Conservation (phyloP, 257 asterid species). For the Parsonsia alboflavescens region DNA sequence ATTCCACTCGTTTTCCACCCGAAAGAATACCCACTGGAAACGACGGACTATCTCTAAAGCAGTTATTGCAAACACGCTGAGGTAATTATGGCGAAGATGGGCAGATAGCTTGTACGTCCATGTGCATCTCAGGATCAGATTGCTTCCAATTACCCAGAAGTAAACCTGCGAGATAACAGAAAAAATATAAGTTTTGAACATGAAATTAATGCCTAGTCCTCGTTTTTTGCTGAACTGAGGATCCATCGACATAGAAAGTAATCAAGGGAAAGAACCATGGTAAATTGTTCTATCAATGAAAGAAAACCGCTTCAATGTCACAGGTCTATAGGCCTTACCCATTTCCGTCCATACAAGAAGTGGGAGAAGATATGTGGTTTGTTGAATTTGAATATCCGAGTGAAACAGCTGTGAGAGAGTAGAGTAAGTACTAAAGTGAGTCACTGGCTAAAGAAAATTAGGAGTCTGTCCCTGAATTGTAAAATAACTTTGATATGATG, state of each 20-base stretch:
- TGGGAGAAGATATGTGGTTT: constrained; percentile 58
- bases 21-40: constrained; percentile 91
- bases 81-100: constrained; percentile 91
- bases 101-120: constrained; percentile 98
- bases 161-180: constrained; percentile 52
- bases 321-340: constrained; percentile 53
- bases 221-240: background rate
- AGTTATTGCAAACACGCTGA: constrained; percentile 62
- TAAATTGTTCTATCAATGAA: background rate
- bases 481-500: background rate
- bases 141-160: constrained; percentile 80
- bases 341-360: constrained; percentile 68
- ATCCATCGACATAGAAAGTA: background rate
- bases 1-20: constrained; percentile 91
- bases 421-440: background rate
- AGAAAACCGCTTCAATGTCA: background rate
- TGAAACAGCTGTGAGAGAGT: constrained; percentile 63
- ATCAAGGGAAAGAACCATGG: background rate
- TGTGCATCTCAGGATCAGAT: constrained; percentile 82
- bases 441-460: background rate
- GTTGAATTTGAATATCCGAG: constrained; percentile 92
- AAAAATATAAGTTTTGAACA: background rate
- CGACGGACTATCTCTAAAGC: constrained; percentile 86
- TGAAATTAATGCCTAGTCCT: background rate
- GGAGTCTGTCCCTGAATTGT: background rate